Base-by-base conservation (phyloP, 768 basidiomycete genomes). In the Suillus weaverae region DNA sequence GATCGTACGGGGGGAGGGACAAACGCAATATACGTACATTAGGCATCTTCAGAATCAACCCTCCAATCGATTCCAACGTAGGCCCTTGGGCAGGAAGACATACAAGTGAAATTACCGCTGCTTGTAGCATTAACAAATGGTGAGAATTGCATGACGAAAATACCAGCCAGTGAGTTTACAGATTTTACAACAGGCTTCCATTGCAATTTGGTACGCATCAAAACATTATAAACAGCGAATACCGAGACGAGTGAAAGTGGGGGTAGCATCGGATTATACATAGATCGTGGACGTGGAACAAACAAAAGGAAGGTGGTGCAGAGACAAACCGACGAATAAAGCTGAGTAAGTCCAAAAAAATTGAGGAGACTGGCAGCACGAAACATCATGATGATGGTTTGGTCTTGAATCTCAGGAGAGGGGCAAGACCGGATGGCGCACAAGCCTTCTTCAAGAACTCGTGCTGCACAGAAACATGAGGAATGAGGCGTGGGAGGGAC, bases 391-490 rank as follows among this genome's bases (percentile, higher is more conserved):
- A 84, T 74, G 80, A 76, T 41, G 76, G 68, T 75, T 90, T 91
- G 57, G 80, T 89, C 80, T 84, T 90, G 84, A 92, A 92, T 61
- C 91, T 85, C 63, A 99, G 77, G 62, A 99, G 79, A 1, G 95
- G 92, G 1, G 95, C 95, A 57, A 99, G 85, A 1, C 93, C 90
- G 0, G 89, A 85, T 1, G 90, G 76, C 0, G 89, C 84, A 74
- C 97, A 98, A 1, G 96, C 86, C 79, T 95, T 94, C 80, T 85
- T 86, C 80, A 99, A 76, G 79, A 99, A 99, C 9, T 97, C 95
- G 74, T 99, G 96, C 96, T 99, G 68, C 36, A 67, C 43, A 71
- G 16, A 43, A 38, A 33, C 32, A 30, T 70, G 16, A 67, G 61
- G 54, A 62, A 48, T 7, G 30, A 53, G 61, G 62, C 62, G 5